Conservation (phyloP, 805 yeast genomes). For the Saccharomycopsis sp. region DNA sequence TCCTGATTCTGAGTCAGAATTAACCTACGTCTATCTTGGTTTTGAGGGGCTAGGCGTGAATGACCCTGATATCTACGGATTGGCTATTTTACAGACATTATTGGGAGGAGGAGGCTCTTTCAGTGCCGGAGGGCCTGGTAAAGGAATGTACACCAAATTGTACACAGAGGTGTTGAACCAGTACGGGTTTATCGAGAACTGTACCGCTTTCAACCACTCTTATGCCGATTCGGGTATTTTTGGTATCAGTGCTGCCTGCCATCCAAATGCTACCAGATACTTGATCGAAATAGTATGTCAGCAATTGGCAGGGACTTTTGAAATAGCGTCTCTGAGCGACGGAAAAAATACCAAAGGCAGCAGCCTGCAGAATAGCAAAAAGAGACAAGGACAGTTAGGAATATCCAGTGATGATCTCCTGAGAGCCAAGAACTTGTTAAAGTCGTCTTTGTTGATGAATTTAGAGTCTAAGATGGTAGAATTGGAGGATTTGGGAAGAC, state of each 20-base stretch:
- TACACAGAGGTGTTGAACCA: slow-evolving; percentile 88
- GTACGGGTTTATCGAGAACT: slow-evolving; percentile 84
- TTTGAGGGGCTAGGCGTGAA: slow-evolving; percentile 82
- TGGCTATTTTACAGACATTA: slow-evolving; percentile 83
- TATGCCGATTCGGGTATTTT: slow-evolving; percentile 87
- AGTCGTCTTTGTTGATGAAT: slow-evolving; percentile 84
- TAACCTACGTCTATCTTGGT: slow-evolving; percentile 78
- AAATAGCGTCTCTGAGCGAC: slow-evolving; percentile 13
- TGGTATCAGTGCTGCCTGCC: slow-evolving; percentile 79
- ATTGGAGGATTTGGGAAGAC: slow-evolving; percentile 92
- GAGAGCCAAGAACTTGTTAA: slow-evolving; percentile 89
- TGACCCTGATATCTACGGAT: slow-evolving; percentile 81
- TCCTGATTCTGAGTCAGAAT: slow-evolving; percentile 67
- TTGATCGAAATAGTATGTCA: slow-evolving; percentile 72
- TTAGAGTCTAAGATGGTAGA: slow-evolving; percentile 90
- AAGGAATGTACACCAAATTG: slow-evolving; percentile 94
- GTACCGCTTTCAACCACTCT: slow-evolving; percentile 82
- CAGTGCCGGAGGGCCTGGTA: slow-evolving; percentile 98
- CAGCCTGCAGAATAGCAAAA: slow-evolving; percentile 11
- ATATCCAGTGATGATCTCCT: slow-evolving; percentile 54
- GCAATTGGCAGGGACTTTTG: slow-evolving; percentile 48
- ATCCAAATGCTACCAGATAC: slow-evolving; percentile 80
- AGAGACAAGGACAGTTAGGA: slow-evolving; percentile 50
- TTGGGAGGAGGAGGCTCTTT: slow-evolving; percentile 97
- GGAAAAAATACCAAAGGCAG: background rate